Evolutionary conservation across 2,329 filamentous ascomycete genomes (phyloP).

Genomic region (Fusarium pininemorale): DNA sequence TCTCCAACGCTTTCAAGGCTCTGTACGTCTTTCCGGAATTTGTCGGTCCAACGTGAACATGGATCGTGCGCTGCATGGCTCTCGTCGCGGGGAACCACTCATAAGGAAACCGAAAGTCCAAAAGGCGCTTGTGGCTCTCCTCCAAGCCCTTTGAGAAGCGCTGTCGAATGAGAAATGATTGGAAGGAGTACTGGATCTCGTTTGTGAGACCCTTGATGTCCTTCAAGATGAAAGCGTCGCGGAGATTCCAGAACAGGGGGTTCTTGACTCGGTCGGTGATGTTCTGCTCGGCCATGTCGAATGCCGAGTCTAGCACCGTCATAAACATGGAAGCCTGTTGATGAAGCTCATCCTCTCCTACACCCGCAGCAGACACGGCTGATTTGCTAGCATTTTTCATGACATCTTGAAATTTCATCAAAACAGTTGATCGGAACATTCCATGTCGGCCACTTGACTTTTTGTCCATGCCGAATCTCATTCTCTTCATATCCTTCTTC

Average conservation of each 20-base stretch:
- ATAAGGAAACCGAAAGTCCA: conserved; percentile 87
- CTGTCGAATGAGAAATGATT: conserved; percentile 68
- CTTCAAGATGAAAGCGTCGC: conserved; percentile 65
- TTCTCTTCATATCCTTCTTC: conserved; percentile 48
- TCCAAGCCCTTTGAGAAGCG: conserved; percentile 66
- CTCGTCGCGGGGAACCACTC: conserved; percentile 94
- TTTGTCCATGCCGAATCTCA: conserved; percentile 40
- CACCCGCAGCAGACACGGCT: conserved; percentile 37
- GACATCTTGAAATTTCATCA: conserved; percentile 50
- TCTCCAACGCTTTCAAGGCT: conserved; percentile 84
- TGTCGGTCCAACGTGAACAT: conserved; percentile 94
- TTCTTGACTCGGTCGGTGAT: conserved; percentile 55
- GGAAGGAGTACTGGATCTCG: conserved; percentile 75
- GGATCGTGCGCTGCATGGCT: conserved; percentile 80
- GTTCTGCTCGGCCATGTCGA: conserved; percentile 54
- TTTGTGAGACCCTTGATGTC: conserved; percentile 61
- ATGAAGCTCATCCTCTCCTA: conserved; percentile 53
- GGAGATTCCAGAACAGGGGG: conserved; percentile 66
- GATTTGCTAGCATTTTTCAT: conserved; percentile 42
- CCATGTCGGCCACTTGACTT: conserved; percentile 44
- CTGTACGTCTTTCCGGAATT: conserved; percentile 99
- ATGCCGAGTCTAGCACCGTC: conserved; percentile 55
- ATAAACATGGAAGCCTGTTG: conserved; percentile 58
- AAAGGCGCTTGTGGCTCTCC: conserved; percentile 69
- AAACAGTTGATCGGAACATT: conserved; percentile 47